Conservation (phyloP, 129 eudicot genomes). For the Helianthus annuus region DNA sequence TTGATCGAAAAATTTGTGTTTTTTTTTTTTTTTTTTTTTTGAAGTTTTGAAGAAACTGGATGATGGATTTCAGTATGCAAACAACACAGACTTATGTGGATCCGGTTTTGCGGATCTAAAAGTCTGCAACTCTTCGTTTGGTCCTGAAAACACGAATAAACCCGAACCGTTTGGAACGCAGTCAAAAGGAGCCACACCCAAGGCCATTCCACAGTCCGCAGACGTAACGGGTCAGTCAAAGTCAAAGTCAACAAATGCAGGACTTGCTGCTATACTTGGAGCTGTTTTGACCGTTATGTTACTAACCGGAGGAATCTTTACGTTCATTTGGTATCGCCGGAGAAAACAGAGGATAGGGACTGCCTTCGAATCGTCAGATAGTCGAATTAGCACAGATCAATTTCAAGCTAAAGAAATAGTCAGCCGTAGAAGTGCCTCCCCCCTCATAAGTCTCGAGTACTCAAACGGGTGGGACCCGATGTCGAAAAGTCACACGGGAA, state of each 20-base stretch:
- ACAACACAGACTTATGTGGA: constrained; percentile 82
- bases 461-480: constrained; percentile 96
- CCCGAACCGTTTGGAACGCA: constrained; percentile 74
- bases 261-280: constrained; percentile 50
- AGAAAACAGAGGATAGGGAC: constrained; percentile 82
- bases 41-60: constrained; percentile 80
- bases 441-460: constrained; percentile 81
- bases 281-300: constrained; percentile 41
- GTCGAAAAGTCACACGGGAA: constrained; percentile 52
- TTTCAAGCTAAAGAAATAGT: constrained; percentile 66
- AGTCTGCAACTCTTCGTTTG: constrained; percentile 49
- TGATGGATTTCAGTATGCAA: constrained; percentile 80
- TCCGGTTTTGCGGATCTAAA: constrained; percentile 57
- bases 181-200: constrained; percentile 43
- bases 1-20: not conserved
- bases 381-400: constrained; percentile 68
- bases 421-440: constrained; percentile 69
- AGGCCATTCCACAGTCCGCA: constrained; percentile 83
- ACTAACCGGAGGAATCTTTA: constrained; percentile 48
- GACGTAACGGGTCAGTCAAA: constrained; percentile 31
- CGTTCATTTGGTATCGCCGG: constrained; percentile 77
- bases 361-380: constrained; percentile 51
- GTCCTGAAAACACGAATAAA: constrained; percentile 40
- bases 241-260: constrained; percentile 46
- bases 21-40: not conserved